Conservation (phyloP, 73 alveolate species). For the Paramecium octaurelia region DNA sequence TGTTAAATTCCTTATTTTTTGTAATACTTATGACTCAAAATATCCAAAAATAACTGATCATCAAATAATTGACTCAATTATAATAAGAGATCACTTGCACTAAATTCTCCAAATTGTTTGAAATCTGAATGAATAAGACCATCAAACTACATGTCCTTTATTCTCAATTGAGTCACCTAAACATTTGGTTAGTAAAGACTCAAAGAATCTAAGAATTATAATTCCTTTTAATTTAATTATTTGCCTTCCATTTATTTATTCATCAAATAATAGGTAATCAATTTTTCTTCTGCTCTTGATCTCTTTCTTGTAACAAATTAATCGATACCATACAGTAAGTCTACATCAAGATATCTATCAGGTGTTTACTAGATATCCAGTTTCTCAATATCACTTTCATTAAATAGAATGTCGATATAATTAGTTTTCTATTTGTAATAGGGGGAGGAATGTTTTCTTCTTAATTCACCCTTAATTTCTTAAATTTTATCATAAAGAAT, state of each 20-base stretch:
- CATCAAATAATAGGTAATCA: not conserved
- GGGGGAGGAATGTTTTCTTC: not conserved
- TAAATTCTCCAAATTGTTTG: not conserved
- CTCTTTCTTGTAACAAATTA: constrained; percentile 1
- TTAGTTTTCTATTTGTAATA: not conserved
- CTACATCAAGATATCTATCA: not conserved
- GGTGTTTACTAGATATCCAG: not conserved
- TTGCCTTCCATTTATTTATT: not conserved
- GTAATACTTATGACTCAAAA: not conserved
- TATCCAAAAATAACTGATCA: not conserved
- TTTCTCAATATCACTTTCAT: not conserved
- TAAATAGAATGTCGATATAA: not conserved
- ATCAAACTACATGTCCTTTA: not conserved
- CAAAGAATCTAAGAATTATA: not conserved
- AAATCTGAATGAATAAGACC: not conserved
- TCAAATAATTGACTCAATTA: not conserved
- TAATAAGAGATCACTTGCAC: not conserved
- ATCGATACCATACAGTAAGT: not conserved
- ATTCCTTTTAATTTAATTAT: not conserved
- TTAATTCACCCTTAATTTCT: not conserved
- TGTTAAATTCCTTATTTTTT: not conserved
- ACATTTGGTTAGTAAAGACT: not conserved
- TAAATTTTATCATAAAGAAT: not conserved
- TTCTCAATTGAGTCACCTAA: not conserved
- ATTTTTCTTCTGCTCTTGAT: constrained; percentile 31